phyloP scores from a whole-genome alignment of 2,329 filamentous ascomycete species.

The Penicillium sp. region DNA sequence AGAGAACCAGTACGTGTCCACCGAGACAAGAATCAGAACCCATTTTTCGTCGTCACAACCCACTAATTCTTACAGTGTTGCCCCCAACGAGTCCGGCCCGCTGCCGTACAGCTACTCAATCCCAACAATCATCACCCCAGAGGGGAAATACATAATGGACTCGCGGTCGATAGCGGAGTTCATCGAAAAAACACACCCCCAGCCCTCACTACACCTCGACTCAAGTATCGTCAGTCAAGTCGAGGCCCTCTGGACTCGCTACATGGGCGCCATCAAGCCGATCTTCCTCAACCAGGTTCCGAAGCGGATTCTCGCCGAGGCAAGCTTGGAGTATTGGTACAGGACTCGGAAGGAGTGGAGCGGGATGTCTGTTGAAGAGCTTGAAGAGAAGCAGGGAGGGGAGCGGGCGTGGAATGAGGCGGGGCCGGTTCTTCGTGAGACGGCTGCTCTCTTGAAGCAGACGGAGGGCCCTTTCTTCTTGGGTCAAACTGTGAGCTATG shows the following conservation, averaged over 20 bases:
- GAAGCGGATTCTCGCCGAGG: slow-evolving; percentile 54
- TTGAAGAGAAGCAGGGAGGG: slow-evolving; percentile 55
- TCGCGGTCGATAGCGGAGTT: slow-evolving; percentile 62
- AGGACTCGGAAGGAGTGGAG: slow-evolving; percentile 53
- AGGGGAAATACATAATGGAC: slow-evolving; percentile 67
- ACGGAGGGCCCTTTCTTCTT: slow-evolving; percentile 62
- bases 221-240: slow-evolving; percentile 55
- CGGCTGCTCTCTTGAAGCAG: slow-evolving; percentile 56
- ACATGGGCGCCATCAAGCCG: slow-evolving; percentile 39
- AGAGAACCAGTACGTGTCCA: slow-evolving; percentile 57
- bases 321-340: slow-evolving; percentile 60
- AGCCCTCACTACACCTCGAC: slow-evolving; percentile 63
- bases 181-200: slow-evolving; percentile 64
- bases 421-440: slow-evolving; percentile 39
- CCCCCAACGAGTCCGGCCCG: slow-evolving; percentile 50
- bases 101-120: slow-evolving; percentile 57
- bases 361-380: slow-evolving; percentile 59
- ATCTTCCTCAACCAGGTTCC: slow-evolving; percentile 57
- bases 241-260: slow-evolving; percentile 37
- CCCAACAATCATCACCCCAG: slow-evolving; percentile 60
- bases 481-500: slow-evolving; percentile 60
- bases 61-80: slow-evolving; percentile 37
- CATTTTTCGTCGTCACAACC: too few species aligned
- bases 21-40: neutral
- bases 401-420: slow-evolving; percentile 52